Base-by-base conservation (phyloP, 179 eudicot genomes). In the Spergularia azorica region DNA sequence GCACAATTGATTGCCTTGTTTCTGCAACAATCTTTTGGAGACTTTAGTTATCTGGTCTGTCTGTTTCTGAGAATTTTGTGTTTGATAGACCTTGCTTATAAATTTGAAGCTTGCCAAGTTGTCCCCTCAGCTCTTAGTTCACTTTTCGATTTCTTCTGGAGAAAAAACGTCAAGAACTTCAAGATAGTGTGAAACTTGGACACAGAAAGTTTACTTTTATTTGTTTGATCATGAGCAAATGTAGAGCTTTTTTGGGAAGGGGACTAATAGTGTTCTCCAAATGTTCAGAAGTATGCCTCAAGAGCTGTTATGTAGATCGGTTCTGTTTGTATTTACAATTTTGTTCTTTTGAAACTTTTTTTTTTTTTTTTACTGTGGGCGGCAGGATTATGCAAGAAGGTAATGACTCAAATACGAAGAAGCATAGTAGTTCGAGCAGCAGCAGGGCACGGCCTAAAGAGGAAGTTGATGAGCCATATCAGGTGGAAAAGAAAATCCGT, bases 361-460 rank as follows among this genome's bases (percentile, higher is more conserved):
- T 73, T 70, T 54, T 26, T 26, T 26, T 26, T 26, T 26, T 26
- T 26, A 26, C 32, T 26, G 32, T 43, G 62, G 79, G 48, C 61
- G 48, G 18, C 70, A 86, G 88, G 78, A 83, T 76, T 76, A 76
- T 86, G 88, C 84, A 77, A 17, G 79, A 73, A 46, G 57, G 73
- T 18, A 78, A 38, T 63, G 83, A 80, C 75, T 83, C 85, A 43
- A 76, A 67, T 75, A 26, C 84, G 9, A 85, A 78, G 81, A 85
- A 85, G 76, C 79, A 78, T 72, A 81, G 61, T 78, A 62, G 72
- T 76, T 79, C 88, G 74, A 73, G 79, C 77, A 68, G 76, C 75
- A 74, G 84, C 75, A 74, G 63, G 58, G 11, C 48, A 68, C 84
- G 83, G 78, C 82, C 79, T 6, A 81, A 84, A 79, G 89, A 84